Conservation (phyloP, 805 yeast genomes). For the Teunomyces gatunensis region DNA sequence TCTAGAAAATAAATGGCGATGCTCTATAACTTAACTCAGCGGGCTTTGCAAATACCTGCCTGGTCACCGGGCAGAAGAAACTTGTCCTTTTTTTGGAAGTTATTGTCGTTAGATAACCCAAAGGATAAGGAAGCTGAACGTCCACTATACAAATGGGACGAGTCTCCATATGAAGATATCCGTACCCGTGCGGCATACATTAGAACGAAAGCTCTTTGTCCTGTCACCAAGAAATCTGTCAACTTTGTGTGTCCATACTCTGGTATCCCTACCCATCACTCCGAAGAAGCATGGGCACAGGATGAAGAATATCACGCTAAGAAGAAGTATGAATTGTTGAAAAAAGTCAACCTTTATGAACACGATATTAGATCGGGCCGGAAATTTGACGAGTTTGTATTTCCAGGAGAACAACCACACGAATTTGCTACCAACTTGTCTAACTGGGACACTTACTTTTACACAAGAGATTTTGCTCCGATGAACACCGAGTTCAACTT, state of each 20-base stretch:
- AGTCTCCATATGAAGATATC: constrained; percentile 82
- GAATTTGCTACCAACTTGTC: constrained; percentile 75
- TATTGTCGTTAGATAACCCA: constrained; percentile 35
- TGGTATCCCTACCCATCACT: constrained; percentile 96
- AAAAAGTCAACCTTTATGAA: constrained; percentile 87
- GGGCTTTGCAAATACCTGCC: constrained; percentile 1
- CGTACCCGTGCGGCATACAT: constrained; percentile 91
- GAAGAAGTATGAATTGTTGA: constrained; percentile 68
- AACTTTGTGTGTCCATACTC: constrained; percentile 87
- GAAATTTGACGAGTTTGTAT: constrained; percentile 91
- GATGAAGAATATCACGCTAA: constrained; percentile 71
- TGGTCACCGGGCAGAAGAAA: constrained; percentile 15
- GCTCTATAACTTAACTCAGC: background rate
- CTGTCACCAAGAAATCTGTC: constrained; percentile 79
- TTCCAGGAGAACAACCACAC: constrained; percentile 74
- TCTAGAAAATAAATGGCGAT: background rate
- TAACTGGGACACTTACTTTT: constrained; percentile 90
- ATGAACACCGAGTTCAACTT: constrained; percentile 97
- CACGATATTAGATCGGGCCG: constrained; percentile 94
- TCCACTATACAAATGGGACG: constrained; percentile 72
- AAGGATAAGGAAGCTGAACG: constrained; percentile 26
- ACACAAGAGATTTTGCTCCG: constrained; percentile 87
- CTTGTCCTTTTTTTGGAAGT: constrained; percentile 37
- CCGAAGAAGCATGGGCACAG: constrained; percentile 81
- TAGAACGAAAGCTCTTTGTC: constrained; percentile 84